phyloP scores from a whole-genome alignment of 345 rosid genomes.

The Brassica juncea region DNA sequence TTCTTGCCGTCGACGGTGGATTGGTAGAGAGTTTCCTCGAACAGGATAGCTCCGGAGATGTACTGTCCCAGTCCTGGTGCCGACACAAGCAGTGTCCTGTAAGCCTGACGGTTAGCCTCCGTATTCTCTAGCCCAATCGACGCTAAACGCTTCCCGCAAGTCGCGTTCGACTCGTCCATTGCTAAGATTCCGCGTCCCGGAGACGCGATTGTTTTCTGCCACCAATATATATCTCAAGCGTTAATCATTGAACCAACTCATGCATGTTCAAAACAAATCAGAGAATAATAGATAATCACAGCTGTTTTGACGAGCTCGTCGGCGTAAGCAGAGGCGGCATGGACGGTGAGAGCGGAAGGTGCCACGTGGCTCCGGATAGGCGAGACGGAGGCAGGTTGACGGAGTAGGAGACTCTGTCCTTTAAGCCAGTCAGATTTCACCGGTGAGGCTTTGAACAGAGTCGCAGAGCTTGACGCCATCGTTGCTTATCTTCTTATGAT shows the following conservation, averaged over 20 bases:
- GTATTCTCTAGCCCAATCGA: constrained; percentile 95
- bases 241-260: not conserved
- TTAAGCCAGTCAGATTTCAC: constrained; percentile 80
- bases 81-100: constrained; percentile 80
- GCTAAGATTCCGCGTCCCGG: constrained; percentile 96
- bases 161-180: constrained; percentile 97
- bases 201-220: constrained; percentile 81
- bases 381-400: constrained; percentile 56
- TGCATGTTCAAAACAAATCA: not conserved
- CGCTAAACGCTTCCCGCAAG: constrained; percentile 91
- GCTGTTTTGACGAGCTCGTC: constrained; percentile 88
- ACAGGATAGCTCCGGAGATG: constrained; percentile 92
- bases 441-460: constrained; percentile 73
- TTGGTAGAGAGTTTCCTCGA: constrained; percentile 97
- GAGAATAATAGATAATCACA: constrained; percentile 39
- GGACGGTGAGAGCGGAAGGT: constrained; percentile 56
- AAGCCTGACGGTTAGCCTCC: constrained; percentile 95
- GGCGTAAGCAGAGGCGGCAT: constrained; percentile 76
- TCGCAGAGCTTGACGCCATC: constrained; percentile 74
- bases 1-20: constrained; percentile 81
- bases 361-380: constrained; percentile 45
- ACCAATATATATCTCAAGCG: not conserved
- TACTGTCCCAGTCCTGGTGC: constrained; percentile 79
- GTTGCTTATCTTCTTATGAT: not conserved
- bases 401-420: constrained; percentile 56